Base-by-base conservation (phyloP, 164 flowering plant genomes). In the Vitis labrusca region DNA sequence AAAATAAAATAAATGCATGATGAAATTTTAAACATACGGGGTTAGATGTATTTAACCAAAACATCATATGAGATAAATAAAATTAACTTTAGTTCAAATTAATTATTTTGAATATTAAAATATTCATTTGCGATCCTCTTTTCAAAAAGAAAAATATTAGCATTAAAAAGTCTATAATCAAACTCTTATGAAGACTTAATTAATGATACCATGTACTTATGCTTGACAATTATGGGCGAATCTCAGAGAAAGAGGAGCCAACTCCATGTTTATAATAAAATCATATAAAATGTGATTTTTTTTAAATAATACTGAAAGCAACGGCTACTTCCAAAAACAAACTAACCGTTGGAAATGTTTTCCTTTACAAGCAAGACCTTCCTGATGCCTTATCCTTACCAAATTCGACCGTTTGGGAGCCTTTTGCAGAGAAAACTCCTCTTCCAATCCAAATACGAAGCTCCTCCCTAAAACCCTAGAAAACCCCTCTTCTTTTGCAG, bases 321-420 rank as follows among this genome's bases (percentile, higher is more conserved):
- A 76, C 79, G 73, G 79, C 75, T 76, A 68, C 37, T 71, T 70
- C 44, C 44, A 37, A 37, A 23, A 37, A 37, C 2, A 64, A 73
- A 64, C 17, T 66, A 67, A 69, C 79, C 79, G 79, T 77, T 77
- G 63, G 63, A 3, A 57, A 59, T 47, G 10, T 44, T 10, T 16
- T 10, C 17, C 64, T 56, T 55, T 63, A 9, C 62, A 52, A 23
- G 27, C 27, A 23, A 23, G 27, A 0, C 27, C 27, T 23, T 23
- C 27, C 27, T 23, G 27, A 57, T 27, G 9, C 19, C 57, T n/a
- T 6, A 10, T 23, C 68, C 67, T 61, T 44, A 64, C 65, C 60
- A 29, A 48, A 71, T 69, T 76, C 12, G 82, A 79, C 82, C 82
- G 82, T 79, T 79, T 61, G 29, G 56, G 54, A 23, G 60, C 73